Evolutionary conservation across 495 filamentous ascomycete species (phyloP), one percentile per base, ranked within the genome.

Genomic region (Trichoderma orchidacearum): DNA sequence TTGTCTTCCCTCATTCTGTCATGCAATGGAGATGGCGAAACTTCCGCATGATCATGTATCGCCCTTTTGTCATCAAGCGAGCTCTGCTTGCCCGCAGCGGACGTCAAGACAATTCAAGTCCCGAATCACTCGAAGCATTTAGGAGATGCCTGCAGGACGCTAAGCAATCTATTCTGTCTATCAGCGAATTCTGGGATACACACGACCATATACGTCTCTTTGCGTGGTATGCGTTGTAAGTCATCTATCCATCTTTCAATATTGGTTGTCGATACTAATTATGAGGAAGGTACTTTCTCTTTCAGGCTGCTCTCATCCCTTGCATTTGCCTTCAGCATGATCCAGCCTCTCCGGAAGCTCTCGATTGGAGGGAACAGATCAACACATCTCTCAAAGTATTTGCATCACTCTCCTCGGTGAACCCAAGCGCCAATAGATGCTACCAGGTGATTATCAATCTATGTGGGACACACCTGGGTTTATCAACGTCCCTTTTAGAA

Each of bases 11-110:
- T 66, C 54, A 75, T 70, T 55, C 66, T 66, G 41, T 61, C 25
- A 57, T 78, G 31, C 61, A 73, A 57, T 79, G 76, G 75, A 67
- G 77, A 36, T 72, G 74, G 48, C 74, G 75, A 67, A 79, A 80
- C 52, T 62, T 80, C 52, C 66, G 74, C 23, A 77, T 77, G 56
- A 68, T 80, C 18, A 71, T 79, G 15, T 75, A 77, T 57, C 71
- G 77, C 23, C 76, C 77, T 0, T 73, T 80, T 28, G 65, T 80
- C 9, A 69, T 80, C 12, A 71, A 75, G 13, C 75, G 73, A 67
- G 73, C 72, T 23, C 66, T 74, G 6, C 68, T 70, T 36, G 28
- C 58, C 5, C 57, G 57, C 4, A 54, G 53, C 34, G 55, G 23
- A 25, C 59, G 59, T 21, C 30, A 36, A 9, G 51, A 54, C 25